Evolutionary conservation across 2,329 filamentous ascomycete genomes (phyloP), one percentile per base, ranked within the genome.

Genomic region (Pyrenochaeta sp.): DNA sequence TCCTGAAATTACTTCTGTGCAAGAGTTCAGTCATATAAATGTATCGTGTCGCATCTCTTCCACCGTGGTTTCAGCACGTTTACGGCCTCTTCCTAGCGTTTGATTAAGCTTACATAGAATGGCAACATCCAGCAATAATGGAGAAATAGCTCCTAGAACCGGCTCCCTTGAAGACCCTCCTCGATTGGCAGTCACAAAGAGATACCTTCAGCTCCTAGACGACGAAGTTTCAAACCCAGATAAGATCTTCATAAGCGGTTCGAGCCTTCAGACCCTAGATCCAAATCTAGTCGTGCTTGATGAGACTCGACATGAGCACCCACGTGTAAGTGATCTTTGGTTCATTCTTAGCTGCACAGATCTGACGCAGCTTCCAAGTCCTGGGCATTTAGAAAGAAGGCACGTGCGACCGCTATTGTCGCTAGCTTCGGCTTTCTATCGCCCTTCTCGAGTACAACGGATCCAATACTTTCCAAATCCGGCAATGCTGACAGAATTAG

Each of bases 391-490:
- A 20, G 27, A 15, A 59, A 53, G 49, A 59, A 59, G 31, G 32
- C 45, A 9, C 27, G 35, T 4, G 39, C 49, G 14, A 59, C 56
- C 20, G 45, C 49, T 14, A 27, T 55, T 11, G 32, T 59, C 3
- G 56, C 35, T 17, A 49, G 52, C 1, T 59, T 46, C 17, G 45
- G 45, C 32, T 59, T 59, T 37, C 30, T 59, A 10, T 50, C 53
- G 0, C 56, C 56, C 0, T 59, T 59, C 40, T 53, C 56, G 3
- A 56, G 54, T 54, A 18, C 27, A 23, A 15, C n/a, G 1, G 2
- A 4, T 5, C 9, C 23, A 11, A 12, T 15, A 11, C 41, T n/a
- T 7, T 17, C 15, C 17, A 41, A 21, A 29, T 32, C 4, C 14
- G 10, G 4, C 14, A 11, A 12, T 32, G 18, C 36, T 41, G n/a